phyloP scores from a whole-genome alignment of 23 red algal species.

The Gracilaria domingensis region DNA sequence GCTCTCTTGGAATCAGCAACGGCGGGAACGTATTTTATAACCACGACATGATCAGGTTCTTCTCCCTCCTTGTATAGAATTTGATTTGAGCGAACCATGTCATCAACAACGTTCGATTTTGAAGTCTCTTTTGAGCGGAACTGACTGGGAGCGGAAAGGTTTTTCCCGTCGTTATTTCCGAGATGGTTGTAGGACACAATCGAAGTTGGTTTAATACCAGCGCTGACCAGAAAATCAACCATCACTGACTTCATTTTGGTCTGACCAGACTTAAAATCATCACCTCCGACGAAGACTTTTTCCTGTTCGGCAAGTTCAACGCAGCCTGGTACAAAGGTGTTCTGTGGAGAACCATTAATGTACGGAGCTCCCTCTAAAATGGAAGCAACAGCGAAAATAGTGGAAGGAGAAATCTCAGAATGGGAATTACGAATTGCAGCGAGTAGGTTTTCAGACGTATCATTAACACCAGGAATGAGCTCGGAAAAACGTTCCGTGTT shows the following conservation, averaged over 20 bases:
- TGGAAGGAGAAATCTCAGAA: constrained; percentile 88
- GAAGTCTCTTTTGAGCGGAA: constrained; percentile 97
- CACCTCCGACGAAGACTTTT: constrained; percentile 92
- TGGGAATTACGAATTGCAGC: constrained; percentile 80
- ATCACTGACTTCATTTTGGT: constrained; percentile 98
- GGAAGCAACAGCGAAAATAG: constrained; percentile 95
- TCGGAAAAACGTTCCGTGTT: constrained; percentile 97
- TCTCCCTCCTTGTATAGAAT: constrained; percentile 90
- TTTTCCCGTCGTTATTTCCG: constrained; percentile 98
- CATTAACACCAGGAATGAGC: constrained; percentile 88
- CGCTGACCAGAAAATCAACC: constrained; percentile 92
- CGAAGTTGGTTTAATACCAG: constrained; percentile 92
- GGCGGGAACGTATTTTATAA: constrained; percentile 99
- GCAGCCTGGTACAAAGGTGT: constrained; percentile 98
- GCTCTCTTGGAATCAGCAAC: constrained; percentile 96
- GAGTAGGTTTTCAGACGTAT: constrained; percentile 89
- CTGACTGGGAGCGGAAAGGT: constrained; percentile 95
- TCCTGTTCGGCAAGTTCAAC: constrained; percentile 86
- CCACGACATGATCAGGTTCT: constrained; percentile 97
- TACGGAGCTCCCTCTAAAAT: constrained; percentile 97
- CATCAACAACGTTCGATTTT: constrained; percentile 97
- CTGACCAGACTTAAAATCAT: constrained; percentile 99
- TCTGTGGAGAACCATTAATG: constrained; percentile 98
- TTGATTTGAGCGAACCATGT: constrained; percentile 93
- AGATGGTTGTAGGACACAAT: constrained; percentile 99